phyloP scores from a whole-genome alignment of 768 basidiomycete species.

The Chlorophyllum brunneum region DNA sequence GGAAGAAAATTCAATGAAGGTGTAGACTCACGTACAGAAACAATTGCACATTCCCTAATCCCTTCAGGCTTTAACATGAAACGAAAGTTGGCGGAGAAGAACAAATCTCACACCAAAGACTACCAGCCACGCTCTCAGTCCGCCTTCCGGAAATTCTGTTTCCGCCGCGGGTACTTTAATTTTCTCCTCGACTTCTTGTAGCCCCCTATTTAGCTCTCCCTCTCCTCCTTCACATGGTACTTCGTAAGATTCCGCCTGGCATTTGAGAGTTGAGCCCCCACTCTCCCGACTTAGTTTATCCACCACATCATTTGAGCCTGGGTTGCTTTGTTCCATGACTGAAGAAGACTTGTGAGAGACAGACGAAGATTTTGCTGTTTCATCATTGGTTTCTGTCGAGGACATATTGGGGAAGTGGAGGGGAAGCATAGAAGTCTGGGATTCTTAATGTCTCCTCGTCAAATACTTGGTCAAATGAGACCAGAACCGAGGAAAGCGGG shows the following conservation, averaged over 20 bases:
- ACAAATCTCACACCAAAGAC: conserved; percentile 34
- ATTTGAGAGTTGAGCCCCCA: not conserved
- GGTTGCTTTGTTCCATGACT: not conserved
- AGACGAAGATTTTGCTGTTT: not conserved
- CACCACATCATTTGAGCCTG: not conserved
- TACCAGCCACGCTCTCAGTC: conserved; percentile 40
- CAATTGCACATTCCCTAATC: conserved; percentile 41
- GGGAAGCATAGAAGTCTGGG: no score
- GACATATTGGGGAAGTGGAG: not conserved
- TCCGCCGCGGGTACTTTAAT: not conserved
- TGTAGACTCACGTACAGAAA: conserved; percentile 39
- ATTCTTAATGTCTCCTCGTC: no score
- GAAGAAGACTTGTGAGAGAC: not conserved
- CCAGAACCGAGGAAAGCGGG: no score
- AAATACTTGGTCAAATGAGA: no score
- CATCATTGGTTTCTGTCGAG: not conserved
- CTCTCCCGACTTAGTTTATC: not conserved
- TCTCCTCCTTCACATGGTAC: conserved; percentile 13
- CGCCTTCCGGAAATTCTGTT: conserved; percentile 40
- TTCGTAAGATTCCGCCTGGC: conserved; percentile 35
- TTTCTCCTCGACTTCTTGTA: not conserved
- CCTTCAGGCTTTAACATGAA: not conserved
- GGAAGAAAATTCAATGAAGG: conserved; percentile 1
- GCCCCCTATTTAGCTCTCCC: not conserved
- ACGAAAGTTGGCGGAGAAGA: conserved; percentile 5